Evolutionary conservation across 2,329 filamentous ascomycete species (phyloP).

Genomic region (Cercospora sesami): DNA sequence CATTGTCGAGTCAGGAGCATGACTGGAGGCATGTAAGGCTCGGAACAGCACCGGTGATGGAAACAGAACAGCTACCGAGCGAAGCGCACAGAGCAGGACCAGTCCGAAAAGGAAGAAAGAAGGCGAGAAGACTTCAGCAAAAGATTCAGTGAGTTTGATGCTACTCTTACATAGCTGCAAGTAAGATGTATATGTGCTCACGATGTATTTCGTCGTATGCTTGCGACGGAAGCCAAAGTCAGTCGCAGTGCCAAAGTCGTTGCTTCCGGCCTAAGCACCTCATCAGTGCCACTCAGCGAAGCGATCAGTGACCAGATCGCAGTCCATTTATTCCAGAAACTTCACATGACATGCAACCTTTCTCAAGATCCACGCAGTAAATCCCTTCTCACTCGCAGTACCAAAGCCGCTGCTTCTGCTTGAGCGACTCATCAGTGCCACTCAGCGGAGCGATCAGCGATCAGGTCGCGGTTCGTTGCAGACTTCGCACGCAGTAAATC

Average conservation of each 20-base stretch:
- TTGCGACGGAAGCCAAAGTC: not conserved
- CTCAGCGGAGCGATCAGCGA: not conserved
- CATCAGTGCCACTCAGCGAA: not conserved
- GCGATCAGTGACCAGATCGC: not conserved
- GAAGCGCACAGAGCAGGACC: not conserved
- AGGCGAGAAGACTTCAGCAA: not conserved
- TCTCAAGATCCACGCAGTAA: not conserved
- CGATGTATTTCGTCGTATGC: not conserved
- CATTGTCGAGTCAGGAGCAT: not conserved
- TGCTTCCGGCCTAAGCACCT: not conserved
- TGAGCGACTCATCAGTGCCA: not conserved
- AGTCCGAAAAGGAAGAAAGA: not conserved
- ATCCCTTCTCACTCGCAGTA: not conserved
- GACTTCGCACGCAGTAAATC: not conserved
- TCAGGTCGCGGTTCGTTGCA: not conserved
- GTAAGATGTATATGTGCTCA: not conserved
- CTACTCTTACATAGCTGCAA: not conserved
- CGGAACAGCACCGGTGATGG: not conserved
- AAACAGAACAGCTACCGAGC: not conserved
- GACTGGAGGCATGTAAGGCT: not conserved
- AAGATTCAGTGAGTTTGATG: not conserved
- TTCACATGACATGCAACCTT: not conserved
- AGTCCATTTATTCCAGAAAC: not conserved
- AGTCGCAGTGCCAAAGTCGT: not conserved
- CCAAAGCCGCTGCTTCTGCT: not conserved